Conservation (phyloP, 805 yeast species). For the Jamesozyma lodderae region DNA sequence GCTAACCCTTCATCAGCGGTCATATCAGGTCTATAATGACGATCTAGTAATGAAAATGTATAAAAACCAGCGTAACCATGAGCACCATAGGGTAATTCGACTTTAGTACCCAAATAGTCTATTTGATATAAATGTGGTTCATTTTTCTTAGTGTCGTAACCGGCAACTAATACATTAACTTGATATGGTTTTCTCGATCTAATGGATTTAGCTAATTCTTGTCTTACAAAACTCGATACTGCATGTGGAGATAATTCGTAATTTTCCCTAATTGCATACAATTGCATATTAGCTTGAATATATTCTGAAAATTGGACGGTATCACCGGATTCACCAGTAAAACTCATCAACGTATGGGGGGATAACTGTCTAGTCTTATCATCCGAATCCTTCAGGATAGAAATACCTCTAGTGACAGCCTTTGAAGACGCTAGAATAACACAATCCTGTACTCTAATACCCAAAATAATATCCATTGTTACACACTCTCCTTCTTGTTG, state of each 20-base stretch:
- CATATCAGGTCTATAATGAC: conserved; percentile 76
- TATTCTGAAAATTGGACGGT: conserved; percentile 92
- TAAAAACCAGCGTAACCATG: conserved; percentile 99
- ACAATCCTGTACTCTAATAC: conserved; percentile 70
- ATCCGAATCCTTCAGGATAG: conserved; percentile 67
- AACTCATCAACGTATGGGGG: conserved; percentile 74
- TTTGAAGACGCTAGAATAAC: conserved; percentile 90
- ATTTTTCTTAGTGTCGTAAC: conserved; percentile 50
- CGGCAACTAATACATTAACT: conserved; percentile 84
- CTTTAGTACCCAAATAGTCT: conserved; percentile 89
- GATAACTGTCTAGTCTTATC: conserved; percentile 72
- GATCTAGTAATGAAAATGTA: conserved; percentile 81
- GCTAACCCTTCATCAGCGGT: conserved; percentile 68
- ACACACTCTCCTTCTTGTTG: no score
- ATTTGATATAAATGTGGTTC: conserved; percentile 75
- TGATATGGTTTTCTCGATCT: conserved; percentile 95
- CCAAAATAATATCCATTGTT: conserved; percentile 84
- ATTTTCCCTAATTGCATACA: conserved; percentile 78
- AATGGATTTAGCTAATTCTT: conserved; percentile 74
- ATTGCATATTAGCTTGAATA: conserved; percentile 84
- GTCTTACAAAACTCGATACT: conserved; percentile 80
- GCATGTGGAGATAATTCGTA: conserved; percentile 77
- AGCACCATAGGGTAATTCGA: conserved; percentile 89
- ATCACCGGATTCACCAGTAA: conserved; percentile 94
- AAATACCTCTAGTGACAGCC: conserved; percentile 86